These are phyloP conservation scores for Prunus padus DNA, from an alignment of 306 rosid species.

Conservation along the genomic window DNA sequence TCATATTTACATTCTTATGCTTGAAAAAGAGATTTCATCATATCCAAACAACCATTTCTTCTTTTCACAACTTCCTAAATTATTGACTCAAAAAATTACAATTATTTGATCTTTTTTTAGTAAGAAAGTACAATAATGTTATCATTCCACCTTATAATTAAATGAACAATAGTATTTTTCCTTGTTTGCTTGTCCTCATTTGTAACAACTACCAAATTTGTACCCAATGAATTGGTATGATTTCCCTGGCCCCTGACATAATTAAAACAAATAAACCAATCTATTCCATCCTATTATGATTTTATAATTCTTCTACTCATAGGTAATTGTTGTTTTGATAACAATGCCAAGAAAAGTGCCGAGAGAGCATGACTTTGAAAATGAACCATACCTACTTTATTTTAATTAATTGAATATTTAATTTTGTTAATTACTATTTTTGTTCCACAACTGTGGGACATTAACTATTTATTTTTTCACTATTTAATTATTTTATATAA, in stretches of 20 bases:
- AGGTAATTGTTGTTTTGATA: neutral
- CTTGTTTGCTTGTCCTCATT: neutral
- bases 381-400: neutral
- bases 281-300: neutral
- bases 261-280: neutral
- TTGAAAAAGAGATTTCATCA: neutral
- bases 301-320: neutral
- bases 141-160: neutral
- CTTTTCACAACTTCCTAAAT: neutral
- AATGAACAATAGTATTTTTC: neutral
- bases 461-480: neutral
- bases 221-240: neutral
- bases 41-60: neutral
- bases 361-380: neutral
- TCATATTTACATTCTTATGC: neutral
- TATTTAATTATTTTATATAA: neutral
- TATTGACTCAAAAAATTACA: neutral
- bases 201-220: neutral
- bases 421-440: neutral
- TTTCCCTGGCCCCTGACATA: neutral
- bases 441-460: slow-evolving; percentile 3
- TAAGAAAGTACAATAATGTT: neutral
- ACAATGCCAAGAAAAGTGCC: neutral
- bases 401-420: neutral
- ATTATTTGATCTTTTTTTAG: neutral